phyloP scores from a whole-genome alignment of 148 eudicot species.

The Mesembryanthemum crystallinum region DNA sequence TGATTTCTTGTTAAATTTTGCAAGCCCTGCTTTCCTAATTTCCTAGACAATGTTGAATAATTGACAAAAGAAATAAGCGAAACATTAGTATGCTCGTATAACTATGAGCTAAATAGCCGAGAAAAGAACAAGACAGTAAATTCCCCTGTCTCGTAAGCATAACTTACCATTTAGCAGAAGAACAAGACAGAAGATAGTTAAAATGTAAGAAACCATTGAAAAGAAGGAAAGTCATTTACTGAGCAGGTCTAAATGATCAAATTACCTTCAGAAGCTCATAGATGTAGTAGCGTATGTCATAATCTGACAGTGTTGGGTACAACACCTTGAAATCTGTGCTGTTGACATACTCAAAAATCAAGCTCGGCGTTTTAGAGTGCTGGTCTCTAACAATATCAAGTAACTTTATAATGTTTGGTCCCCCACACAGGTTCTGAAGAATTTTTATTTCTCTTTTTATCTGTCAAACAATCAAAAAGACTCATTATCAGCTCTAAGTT shows the following conservation, averaged over 20 bases:
- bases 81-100: too few relatives aligned
- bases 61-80: too few relatives aligned
- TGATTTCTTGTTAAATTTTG: too few relatives aligned
- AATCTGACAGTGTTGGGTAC: conserved; percentile 90
- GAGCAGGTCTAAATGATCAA: not conserved
- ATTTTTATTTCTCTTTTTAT: conserved; percentile 93
- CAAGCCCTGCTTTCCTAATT: not conserved
- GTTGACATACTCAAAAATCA: conserved; percentile 90
- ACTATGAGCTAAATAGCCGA: too few relatives aligned
- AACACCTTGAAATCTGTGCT: conserved; percentile 92
- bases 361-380: conserved; percentile 95
- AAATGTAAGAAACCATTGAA: not conserved
- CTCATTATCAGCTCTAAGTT: conserved; percentile 5
- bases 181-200: not conserved
- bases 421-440: conserved; percentile 90
- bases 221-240: not conserved
- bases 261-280: conserved; percentile 91
- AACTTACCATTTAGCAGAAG: not conserved
- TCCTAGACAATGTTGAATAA: not conserved
- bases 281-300: conserved; percentile 95
- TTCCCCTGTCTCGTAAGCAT: too few relatives aligned
- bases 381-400: conserved; percentile 89
- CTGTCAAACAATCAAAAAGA: conserved; percentile 36
- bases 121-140: not conserved
- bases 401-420: conserved; percentile 78